Conservation (phyloP, 768 basidiomycete species). For the Phaffia tasmanica region DNA sequence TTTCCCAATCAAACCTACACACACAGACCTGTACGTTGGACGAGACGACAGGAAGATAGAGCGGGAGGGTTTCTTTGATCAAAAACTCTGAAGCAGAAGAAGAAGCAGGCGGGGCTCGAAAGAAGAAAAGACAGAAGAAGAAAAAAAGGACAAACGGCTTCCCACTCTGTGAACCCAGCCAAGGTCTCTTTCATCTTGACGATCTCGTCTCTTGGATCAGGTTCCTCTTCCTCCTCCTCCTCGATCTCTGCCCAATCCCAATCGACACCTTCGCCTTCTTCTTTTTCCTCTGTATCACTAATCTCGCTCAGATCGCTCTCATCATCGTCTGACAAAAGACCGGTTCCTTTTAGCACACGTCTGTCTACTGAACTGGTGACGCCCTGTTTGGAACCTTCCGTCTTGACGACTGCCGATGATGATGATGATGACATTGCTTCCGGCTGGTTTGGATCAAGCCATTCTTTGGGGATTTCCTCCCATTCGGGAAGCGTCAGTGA, state of each 20-base stretch:
- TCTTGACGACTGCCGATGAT: neutral
- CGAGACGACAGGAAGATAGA: neutral
- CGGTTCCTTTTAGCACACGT: conserved; percentile 15
- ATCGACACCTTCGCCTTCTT: conserved; percentile 4
- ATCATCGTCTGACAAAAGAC: conserved; percentile 20
- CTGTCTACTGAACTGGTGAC: conserved; percentile 2
- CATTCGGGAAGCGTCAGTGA: conserved; percentile 42
- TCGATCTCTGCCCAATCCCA: neutral
- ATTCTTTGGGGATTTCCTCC: conserved; percentile 70
- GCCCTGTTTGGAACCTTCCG: neutral
- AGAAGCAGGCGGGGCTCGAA: neutral
- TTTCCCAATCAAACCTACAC: conserved; percentile 74
- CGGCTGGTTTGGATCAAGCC: conserved; percentile 40
- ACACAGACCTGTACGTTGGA: conserved; percentile 56
- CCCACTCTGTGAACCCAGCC: conserved; percentile 71
- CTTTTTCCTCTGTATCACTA: conserved; percentile 9
- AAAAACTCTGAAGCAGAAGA: neutral
- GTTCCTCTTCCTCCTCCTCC: neutral
- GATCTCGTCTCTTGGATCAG: conserved; percentile 4
- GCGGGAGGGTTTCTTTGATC: neutral
- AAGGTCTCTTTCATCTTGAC: conserved; percentile 4
- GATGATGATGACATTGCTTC: neutral
- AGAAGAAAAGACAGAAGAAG: neutral
- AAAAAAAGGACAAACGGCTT: conserved; percentile 51
- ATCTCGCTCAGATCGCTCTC: conserved; percentile 23